Percentiles rank a stretch among this genome's conserved stretches.
These are phyloP conservation scores for Rhodotorula graminis DNA, from an alignment of 768 basidiomycete genomes.

Conservation along the genomic window DNA sequence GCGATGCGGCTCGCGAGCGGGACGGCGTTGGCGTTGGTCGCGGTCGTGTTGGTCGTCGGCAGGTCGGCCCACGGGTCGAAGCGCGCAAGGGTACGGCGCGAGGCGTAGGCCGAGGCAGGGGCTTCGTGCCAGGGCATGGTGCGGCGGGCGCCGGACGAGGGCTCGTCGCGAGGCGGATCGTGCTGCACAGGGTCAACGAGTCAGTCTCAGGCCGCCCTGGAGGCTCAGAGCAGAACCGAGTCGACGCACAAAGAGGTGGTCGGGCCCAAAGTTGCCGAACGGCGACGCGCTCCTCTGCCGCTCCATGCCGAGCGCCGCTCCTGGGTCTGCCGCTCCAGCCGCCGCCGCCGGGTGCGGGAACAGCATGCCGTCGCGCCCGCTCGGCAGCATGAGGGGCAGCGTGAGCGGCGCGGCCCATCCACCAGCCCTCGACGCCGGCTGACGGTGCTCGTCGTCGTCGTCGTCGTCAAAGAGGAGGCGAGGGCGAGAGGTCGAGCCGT, in stretches of 20 bases:
- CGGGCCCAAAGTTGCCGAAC: background rate
- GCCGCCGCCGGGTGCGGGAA: constrained; percentile 24
- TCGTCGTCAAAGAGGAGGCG: constrained; percentile 1
- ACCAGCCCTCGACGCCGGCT: background rate
- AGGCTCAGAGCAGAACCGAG: background rate
- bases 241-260: background rate
- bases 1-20: background rate
- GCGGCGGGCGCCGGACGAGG: too few relatives aligned
- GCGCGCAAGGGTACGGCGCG: background rate
- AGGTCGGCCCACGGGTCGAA: constrained; percentile 13
- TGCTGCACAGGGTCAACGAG: background rate
- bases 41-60: background rate
- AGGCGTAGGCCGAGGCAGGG: background rate
- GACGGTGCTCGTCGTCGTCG: background rate
- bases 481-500: background rate
- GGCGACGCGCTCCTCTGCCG: background rate
- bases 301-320: background rate
- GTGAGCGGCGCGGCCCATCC: background rate
- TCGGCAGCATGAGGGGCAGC: constrained; percentile 19
- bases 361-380: constrained; percentile 25
- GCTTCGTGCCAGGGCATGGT: background rate
- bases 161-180: background rate
- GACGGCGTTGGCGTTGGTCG: background rate
- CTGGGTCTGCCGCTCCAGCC: background rate
- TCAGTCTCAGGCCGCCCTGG: background rate